Evolutionary conservation across 2,329 filamentous ascomycete species (phyloP).

Genomic region (Calonectria pseudoreteaudii): DNA sequence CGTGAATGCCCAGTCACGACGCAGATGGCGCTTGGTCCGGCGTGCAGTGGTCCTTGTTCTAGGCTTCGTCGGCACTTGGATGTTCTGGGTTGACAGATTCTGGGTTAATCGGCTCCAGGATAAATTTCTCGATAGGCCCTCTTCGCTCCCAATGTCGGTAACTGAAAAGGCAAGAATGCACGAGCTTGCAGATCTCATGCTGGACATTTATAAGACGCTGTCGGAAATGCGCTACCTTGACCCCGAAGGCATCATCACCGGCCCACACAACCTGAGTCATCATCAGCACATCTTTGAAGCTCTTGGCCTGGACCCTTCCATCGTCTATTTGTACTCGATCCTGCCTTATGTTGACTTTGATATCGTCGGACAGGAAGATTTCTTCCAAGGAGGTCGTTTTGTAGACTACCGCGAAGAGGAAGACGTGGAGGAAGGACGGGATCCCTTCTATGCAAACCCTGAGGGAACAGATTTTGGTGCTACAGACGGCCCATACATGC

Average conservation of each 20-base stretch:
- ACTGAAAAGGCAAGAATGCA: not conserved
- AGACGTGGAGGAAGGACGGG: slow-evolving; percentile 12
- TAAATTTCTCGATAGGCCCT: not conserved
- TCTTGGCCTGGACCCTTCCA: slow-evolving; percentile 26
- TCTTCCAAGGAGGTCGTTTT: slow-evolving; percentile 34
- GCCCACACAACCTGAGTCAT: not conserved
- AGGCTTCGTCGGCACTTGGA: not conserved
- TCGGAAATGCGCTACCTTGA: slow-evolving; percentile 2
- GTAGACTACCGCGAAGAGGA: slow-evolving; percentile 33
- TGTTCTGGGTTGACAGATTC: not conserved
- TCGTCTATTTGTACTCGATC: slow-evolving; percentile 44
- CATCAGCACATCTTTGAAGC: not conserved
- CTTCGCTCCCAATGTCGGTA: not conserved
- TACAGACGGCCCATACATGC: slow-evolving; percentile 28
- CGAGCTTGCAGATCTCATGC: slow-evolving; percentile 5
- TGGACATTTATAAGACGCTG: slow-evolving; percentile 6
- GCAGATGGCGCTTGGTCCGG: not conserved
- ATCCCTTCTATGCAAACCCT: slow-evolving; percentile 30
- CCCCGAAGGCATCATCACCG: not conserved
- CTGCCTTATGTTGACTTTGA: slow-evolving; percentile 35
- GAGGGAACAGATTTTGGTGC: slow-evolving; percentile 34
- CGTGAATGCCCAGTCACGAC: not conserved
- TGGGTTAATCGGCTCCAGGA: not conserved
- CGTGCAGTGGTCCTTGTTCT: not conserved
- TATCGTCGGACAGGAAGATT: slow-evolving; percentile 17